Evolutionary conservation across 2,329 filamentous ascomycete genomes (phyloP).

Genomic region (Fusarium sp.): DNA sequence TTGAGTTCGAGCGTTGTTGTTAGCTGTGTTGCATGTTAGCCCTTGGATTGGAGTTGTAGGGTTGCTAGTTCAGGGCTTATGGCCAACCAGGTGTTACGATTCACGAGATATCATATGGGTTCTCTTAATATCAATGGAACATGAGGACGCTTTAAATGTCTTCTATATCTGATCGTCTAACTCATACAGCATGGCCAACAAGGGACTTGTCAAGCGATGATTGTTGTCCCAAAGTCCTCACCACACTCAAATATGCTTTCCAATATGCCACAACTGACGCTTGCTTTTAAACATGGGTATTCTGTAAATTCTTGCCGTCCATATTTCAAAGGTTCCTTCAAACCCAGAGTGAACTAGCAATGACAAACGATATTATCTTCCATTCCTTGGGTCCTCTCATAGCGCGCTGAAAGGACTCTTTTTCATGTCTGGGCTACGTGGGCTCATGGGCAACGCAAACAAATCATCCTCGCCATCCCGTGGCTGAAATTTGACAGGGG

Average conservation of each 20-base stretch:
- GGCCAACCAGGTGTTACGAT: background rate
- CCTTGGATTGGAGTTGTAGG: background rate
- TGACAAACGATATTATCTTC: background rate
- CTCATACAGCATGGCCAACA: background rate
- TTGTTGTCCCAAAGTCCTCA: background rate
- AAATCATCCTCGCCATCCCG: constrained; percentile 78
- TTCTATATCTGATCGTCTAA: constrained; percentile 1
- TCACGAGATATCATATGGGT: background rate
- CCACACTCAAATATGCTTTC: background rate
- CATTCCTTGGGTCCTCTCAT: constrained; percentile 18
- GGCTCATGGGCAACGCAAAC: constrained; percentile 90
- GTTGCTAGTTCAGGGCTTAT: background rate
- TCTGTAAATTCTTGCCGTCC: constrained; percentile 13
- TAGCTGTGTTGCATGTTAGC: background rate
- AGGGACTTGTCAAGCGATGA: constrained; percentile 3
- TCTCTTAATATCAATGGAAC: background rate
- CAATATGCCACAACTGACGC: constrained; percentile 24
- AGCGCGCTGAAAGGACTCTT: constrained; percentile 83
- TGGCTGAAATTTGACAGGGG: constrained; percentile 34
- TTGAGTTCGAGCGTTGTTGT: background rate
- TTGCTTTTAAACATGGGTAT: constrained; percentile 39
- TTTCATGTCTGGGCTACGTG: constrained; percentile 87
- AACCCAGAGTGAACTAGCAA: background rate
- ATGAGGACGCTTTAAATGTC: background rate
- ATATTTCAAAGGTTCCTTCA: background rate